Conservation (phyloP, 345 rosid species). For the Lepidium africanum region DNA sequence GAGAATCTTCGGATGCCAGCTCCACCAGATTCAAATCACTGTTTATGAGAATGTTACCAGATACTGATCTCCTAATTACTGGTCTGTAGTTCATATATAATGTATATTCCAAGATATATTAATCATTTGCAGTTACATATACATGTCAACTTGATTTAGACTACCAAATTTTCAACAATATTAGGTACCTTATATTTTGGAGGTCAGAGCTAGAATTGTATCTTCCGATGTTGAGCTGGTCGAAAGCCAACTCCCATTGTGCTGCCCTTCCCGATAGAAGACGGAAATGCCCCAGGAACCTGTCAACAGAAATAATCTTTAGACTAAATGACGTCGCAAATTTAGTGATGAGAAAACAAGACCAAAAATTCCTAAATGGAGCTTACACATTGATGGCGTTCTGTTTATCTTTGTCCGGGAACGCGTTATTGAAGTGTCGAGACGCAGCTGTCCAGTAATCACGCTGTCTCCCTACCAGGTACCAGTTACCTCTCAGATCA, state of each 20-base stretch:
- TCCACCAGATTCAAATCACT: conserved; percentile 22
- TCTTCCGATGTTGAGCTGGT: conserved; percentile 14
- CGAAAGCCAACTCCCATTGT: conserved; percentile 26
- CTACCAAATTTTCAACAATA: neutral
- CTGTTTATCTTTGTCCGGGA: conserved; percentile 19
- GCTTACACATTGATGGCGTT: conserved; percentile 30
- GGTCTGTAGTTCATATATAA: conserved; percentile 15
- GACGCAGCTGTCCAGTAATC: conserved; percentile 6
- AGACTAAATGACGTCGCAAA: neutral
- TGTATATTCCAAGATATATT: neutral
- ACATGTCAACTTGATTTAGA: neutral
- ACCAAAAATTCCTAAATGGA: neutral
- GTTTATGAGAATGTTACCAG: conserved; percentile 14
- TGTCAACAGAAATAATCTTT: neutral
- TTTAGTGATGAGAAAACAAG: neutral
- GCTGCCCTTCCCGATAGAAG: conserved; percentile 16
- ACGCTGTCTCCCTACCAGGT: conserved; percentile 13
- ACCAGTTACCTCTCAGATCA: conserved; percentile 23
- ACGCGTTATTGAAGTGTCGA: conserved; percentile 22
- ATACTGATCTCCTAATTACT: conserved; percentile 20
- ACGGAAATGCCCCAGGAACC: conserved; percentile 27
- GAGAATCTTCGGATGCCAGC: neutral
- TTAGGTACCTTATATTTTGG: conserved; percentile 17
- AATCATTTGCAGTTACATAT: neutral
- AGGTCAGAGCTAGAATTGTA: conserved; percentile 21